Evolutionary conservation across 2,329 filamentous ascomycete genomes (phyloP).

Genomic region (Botrytis hyacinthi): DNA sequence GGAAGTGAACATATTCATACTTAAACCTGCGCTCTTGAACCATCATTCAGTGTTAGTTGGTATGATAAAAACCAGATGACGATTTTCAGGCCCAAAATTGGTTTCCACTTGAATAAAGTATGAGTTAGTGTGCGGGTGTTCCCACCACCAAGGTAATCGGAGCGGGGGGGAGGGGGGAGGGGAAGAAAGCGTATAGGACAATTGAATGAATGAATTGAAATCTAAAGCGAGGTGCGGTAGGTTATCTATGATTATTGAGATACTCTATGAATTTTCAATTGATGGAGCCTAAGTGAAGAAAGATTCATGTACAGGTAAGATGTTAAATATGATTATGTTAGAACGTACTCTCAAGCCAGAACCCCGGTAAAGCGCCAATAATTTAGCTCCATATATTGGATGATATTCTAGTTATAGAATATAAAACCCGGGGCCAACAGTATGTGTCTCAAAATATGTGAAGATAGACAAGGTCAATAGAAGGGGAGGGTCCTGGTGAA

Average conservation of each 20-base stretch:
- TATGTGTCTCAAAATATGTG: accelerated
- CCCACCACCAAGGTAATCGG: background rate
- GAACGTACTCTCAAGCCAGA: background rate
- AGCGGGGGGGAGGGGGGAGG: background rate
- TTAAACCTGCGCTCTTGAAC: background rate
- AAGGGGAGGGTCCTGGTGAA: background rate
- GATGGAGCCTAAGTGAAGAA: background rate
- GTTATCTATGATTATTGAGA: background rate
- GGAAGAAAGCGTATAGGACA: background rate
- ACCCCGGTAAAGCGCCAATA: background rate
- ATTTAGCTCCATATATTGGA: background rate
- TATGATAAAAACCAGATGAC: background rate
- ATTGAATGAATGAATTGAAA: background rate
- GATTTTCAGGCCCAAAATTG: background rate
- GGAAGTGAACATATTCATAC: background rate
- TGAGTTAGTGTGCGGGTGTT: background rate
- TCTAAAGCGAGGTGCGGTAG: background rate
- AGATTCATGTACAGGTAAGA: background rate
- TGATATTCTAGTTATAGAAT: background rate
- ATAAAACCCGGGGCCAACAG: background rate
- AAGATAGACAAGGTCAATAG: background rate
- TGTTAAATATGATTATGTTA: background rate
- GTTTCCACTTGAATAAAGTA: background rate
- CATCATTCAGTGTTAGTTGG: background rate
- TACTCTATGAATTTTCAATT: background rate